Conservation (phyloP, 2,329 filamentous ascomycete species). For the Pyrenophora seminiperda region DNA sequence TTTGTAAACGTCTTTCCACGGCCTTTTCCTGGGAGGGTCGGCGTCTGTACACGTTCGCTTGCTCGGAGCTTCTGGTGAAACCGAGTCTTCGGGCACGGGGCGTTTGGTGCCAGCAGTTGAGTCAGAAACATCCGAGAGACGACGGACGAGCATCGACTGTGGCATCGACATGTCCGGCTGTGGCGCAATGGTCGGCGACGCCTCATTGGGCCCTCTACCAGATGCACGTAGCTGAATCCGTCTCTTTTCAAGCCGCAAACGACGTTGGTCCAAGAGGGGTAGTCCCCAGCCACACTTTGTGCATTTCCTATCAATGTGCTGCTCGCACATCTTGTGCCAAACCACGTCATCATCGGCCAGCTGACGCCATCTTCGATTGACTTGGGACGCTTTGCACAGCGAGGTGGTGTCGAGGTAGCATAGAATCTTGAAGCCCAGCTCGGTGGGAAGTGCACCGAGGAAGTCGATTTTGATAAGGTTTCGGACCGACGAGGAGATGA, state of each 20-base stretch:
- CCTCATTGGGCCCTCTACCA: constrained; percentile 61
- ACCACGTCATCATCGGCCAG: constrained; percentile 97
- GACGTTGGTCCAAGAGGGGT: constrained; percentile 85
- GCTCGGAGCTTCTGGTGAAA: constrained; percentile 30
- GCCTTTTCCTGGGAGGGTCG: constrained; percentile 59
- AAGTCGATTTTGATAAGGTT: constrained; percentile 99
- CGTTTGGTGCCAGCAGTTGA: constrained; percentile 35
- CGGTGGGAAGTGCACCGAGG: constrained; percentile 81
- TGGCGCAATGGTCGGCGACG: constrained; percentile 58
- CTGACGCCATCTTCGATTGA: constrained; percentile 84
- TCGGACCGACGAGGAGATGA: constrained; percentile 85
- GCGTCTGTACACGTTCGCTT: constrained; percentile 45
- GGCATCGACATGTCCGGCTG: constrained; percentile 45
- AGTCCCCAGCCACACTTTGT: constrained; percentile 95
- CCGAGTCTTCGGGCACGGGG: constrained; percentile 28
- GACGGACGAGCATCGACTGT: constrained; percentile 17
- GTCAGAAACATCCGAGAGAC: constrained; percentile 22
- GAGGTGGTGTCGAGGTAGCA: constrained; percentile 92
- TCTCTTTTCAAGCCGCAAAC: constrained; percentile 82
- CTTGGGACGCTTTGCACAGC: constrained; percentile 92
- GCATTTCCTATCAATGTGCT: constrained; percentile 92
- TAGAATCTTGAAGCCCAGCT: constrained; percentile 91
- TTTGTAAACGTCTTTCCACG: constrained; percentile 97
- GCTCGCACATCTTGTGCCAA: constrained; percentile 98
- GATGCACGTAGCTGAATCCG: constrained; percentile 75